Conservation (phyloP, 2,329 filamentous ascomycete genomes). For the Chaetomiaceae sp. region DNA sequence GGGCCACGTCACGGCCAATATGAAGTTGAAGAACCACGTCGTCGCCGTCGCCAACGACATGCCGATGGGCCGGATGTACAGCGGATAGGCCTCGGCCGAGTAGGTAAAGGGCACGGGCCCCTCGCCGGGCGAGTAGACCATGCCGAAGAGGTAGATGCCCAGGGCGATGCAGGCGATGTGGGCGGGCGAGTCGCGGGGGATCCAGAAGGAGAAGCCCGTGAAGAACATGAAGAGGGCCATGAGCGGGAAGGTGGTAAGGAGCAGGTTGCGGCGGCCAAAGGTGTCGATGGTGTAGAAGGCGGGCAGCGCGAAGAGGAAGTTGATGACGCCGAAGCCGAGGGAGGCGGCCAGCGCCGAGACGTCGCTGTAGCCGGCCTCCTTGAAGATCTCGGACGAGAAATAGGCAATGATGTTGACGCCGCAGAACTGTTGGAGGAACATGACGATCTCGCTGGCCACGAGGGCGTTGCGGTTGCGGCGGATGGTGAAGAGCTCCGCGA, state of each 20-base stretch:
- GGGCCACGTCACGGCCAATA: constrained; percentile 45
- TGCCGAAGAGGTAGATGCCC: constrained; percentile 47
- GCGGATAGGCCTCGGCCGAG: constrained; percentile 61
- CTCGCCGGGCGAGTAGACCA: constrained; percentile 56
- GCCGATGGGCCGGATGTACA: constrained; percentile 58
- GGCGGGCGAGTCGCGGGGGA: constrained; percentile 35
- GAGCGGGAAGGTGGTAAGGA: constrained; percentile 60
- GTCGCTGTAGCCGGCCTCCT: constrained; percentile 48
- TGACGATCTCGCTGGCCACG: constrained; percentile 57
- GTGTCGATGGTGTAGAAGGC: constrained; percentile 65
- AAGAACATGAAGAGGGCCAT: constrained; percentile 53
- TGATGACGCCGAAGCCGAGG: constrained; percentile 61
- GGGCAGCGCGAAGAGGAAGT: constrained; percentile 60
- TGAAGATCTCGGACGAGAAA: constrained; percentile 59
- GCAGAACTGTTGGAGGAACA: constrained; percentile 62
- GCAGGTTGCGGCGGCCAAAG: constrained; percentile 60
- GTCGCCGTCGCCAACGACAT: constrained; percentile 56
- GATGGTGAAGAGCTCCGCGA: constrained; percentile 56
- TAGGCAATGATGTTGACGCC: constrained; percentile 51
- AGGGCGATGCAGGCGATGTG: constrained; percentile 43
- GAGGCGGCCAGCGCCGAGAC: constrained; percentile 54
- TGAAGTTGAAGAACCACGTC: constrained; percentile 45
- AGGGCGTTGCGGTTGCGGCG: constrained; percentile 59
- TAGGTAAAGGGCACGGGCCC: constrained; percentile 63
- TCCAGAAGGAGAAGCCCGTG: constrained; percentile 45